A percentile compares a stretch with the other conserved stretches of the same genome.
phyloP scores from a whole-genome alignment of 108 stramenopile species.

The Pseudonitzschia multiseries region DNA sequence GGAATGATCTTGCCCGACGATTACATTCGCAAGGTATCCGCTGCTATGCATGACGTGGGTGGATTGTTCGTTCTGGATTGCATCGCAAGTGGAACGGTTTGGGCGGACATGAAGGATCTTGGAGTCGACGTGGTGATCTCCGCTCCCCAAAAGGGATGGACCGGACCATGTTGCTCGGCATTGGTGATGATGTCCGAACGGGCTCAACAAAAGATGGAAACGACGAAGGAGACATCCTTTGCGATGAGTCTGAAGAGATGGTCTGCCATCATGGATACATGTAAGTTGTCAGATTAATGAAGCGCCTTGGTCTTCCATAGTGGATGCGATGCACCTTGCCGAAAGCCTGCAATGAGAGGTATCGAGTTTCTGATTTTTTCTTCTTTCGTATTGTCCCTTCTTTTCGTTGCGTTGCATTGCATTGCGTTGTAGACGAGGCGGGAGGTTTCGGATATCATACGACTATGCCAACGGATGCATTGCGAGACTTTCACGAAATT shows the following conservation, averaged over 20 bases:
- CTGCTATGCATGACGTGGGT: slow-evolving; percentile 84
- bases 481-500: slow-evolving; percentile 88
- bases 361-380: neutral
- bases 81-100: slow-evolving; percentile 89
- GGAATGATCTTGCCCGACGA: slow-evolving; percentile 92
- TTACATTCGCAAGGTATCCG: slow-evolving; percentile 79
- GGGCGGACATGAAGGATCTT: slow-evolving; percentile 92
- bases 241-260: slow-evolving; percentile 86
- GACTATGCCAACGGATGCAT: slow-evolving; percentile 91
- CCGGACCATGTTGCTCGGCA: slow-evolving; percentile 87
- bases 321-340: too few relatives aligned
- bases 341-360: too few relatives aligned
- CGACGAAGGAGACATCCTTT: slow-evolving; percentile 76
- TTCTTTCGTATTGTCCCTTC: neutral
- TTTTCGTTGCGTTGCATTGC: slow-evolving; percentile 6
- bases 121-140: slow-evolving; percentile 89
- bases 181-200: slow-evolving; percentile 80
- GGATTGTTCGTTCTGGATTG: slow-evolving; percentile 92
- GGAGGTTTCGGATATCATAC: slow-evolving; percentile 93
- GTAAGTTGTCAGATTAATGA: neutral
- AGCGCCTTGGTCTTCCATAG: too few relatives aligned
- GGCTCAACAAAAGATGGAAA: slow-evolving; percentile 61
- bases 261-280: slow-evolving; percentile 84
- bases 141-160: slow-evolving; percentile 96
- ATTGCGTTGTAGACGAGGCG: slow-evolving; percentile 47